A percentile compares a stretch with the other conserved stretches of the same genome.
Conservation (phyloP, 352 stramenopile species). For the Globisporangium solare region DNA sequence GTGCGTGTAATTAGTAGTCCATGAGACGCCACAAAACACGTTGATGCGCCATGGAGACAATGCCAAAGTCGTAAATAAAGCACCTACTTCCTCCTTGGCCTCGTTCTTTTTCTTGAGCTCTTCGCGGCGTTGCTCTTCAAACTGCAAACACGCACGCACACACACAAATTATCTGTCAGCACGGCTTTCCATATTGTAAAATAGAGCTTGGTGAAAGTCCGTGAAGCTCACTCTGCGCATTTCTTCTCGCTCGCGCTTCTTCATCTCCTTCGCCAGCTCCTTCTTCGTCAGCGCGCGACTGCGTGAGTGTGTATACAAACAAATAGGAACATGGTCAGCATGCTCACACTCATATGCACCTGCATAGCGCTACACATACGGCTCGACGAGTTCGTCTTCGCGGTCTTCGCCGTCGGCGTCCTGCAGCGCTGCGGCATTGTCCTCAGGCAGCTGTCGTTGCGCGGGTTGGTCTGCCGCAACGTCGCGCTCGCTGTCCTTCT, state of each 20-base stretch:
- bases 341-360: not conserved
- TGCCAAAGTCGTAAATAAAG: not conserved
- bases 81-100: slow-evolving; percentile 45
- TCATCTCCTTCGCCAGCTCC: slow-evolving; percentile 74
- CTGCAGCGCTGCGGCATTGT: slow-evolving; percentile 14
- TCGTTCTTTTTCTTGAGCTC: slow-evolving; percentile 45
- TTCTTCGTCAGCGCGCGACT: slow-evolving; percentile 67
- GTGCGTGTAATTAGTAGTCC: not conserved
- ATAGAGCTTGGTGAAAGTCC: too few relatives aligned
- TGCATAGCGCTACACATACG: slow-evolving; percentile 19
- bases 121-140: slow-evolving; percentile 63
- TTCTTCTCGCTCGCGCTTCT: slow-evolving; percentile 69
- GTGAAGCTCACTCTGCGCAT: slow-evolving; percentile 41
- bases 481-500: slow-evolving; percentile 21
- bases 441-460: slow-evolving; percentile 3
- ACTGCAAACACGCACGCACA: slow-evolving; percentile 30
- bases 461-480: slow-evolving; percentile 7
- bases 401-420: slow-evolving; percentile 14
- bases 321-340: not conserved
- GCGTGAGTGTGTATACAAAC: not conserved
- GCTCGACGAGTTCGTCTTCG: slow-evolving; percentile 23
- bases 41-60: not conserved
- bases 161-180: too few relatives aligned
- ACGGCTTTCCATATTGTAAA: slow-evolving; percentile 8
- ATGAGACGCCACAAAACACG: not conserved